These are phyloP conservation scores for Bisporella sp. DNA, from an alignment of 2,329 filamentous ascomycete species.

Conservation along the genomic window DNA sequence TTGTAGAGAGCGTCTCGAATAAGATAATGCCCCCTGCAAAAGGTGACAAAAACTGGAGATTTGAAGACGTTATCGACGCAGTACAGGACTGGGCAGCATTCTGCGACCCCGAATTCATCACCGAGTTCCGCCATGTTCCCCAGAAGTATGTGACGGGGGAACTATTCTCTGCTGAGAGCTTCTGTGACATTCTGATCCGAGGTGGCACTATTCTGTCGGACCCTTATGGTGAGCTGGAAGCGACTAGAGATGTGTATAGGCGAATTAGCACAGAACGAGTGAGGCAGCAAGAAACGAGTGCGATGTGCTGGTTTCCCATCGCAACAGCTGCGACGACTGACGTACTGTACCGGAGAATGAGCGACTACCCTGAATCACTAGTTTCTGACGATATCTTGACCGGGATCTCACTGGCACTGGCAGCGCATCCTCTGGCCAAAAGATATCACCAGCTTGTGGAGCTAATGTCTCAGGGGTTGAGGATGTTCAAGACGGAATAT, in stretches of 20 bases:
- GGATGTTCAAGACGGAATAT: neutral
- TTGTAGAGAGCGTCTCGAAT: neutral
- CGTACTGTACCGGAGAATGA: neutral
- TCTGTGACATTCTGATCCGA: neutral
- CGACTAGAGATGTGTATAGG: neutral
- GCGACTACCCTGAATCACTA: neutral
- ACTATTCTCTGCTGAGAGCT: neutral
- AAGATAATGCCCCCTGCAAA: neutral
- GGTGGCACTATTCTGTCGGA: neutral
- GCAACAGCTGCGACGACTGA: neutral
- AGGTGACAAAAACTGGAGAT: neutral
- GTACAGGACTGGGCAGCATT: neutral
- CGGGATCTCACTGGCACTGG: neutral
- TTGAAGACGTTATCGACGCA: neutral
- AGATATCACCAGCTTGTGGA: neutral
- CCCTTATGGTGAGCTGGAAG: neutral
- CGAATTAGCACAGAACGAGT: neutral
- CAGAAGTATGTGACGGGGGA: neutral
- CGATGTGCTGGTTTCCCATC: neutral
- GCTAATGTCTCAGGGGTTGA: neutral
- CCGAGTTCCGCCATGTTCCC: neutral
- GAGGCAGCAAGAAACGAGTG: neutral
- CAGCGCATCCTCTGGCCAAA: neutral
- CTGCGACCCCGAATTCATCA: neutral
- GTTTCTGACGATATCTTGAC: neutral